Evolutionary conservation across 2,329 filamentous ascomycete species (phyloP).

Genomic region (Fusarium zealandicum): DNA sequence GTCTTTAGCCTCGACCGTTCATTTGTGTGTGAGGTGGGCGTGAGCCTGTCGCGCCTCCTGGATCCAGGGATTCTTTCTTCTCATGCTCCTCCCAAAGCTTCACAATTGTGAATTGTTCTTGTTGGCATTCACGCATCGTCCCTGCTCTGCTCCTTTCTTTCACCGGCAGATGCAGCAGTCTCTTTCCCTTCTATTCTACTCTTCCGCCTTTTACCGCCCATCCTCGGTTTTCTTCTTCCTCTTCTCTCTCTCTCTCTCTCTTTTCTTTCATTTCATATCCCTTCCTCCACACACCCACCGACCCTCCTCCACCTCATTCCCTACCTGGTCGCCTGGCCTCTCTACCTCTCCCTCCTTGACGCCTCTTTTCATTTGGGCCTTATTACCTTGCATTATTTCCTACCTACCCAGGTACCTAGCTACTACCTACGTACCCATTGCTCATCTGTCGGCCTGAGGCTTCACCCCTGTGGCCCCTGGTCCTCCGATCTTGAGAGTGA

Average conservation of each 20-base stretch:
- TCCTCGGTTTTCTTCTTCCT: constrained; percentile 9
- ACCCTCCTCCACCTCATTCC: constrained; percentile 44
- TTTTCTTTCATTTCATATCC: constrained; percentile 12
- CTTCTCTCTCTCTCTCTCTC: constrained; percentile 9
- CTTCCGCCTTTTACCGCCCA: constrained; percentile 4
- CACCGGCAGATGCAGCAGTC: not conserved
- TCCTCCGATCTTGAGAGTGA: constrained; percentile 32
- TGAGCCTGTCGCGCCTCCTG: constrained; percentile 9
- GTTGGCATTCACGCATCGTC: constrained; percentile 2
- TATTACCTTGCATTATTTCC: constrained; percentile 41
- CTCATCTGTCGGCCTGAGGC: constrained; percentile 42
- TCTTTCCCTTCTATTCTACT: constrained; percentile 15
- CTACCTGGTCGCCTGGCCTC: constrained; percentile 41
- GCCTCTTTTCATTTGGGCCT: constrained; percentile 44
- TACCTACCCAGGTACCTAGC: too few relatives aligned
- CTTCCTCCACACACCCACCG: constrained; percentile 16
- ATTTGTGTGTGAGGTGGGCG: not conserved
- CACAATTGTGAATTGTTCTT: not conserved
- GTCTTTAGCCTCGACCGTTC: not conserved
- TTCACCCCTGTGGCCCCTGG: constrained; percentile 35
- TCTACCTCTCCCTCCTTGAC: constrained; percentile 45
- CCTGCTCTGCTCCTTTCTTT: not conserved
- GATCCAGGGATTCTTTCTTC: constrained; percentile 5
- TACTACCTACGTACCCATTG: too few relatives aligned
- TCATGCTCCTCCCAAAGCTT: constrained; percentile 3